Base-by-base conservation (phyloP, 345 rosid species). In the Populus davidiana region DNA sequence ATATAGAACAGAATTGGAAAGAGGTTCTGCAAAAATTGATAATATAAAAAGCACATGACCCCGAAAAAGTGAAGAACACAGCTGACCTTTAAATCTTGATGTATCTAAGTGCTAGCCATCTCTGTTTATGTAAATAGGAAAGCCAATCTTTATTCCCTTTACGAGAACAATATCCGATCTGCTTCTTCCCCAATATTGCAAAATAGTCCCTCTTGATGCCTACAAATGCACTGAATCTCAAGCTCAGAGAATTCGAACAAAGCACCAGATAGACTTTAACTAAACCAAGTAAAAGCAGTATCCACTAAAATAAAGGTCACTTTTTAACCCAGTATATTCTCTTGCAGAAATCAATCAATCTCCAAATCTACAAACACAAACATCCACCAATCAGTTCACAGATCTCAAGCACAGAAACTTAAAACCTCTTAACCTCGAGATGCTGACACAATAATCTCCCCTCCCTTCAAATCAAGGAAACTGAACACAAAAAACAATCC, bases 1-100 rank as follows among this genome's bases (percentile, higher is more conserved):
- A 47, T 25, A 5, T 27, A 43, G n/a, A 67, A 59, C 50, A 59
- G 39, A 59, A n/a, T 33, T 44, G 27, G 44, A 25, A 31, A 49
- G 61, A 52, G 54, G 38, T 33, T 76, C 63, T 2, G 64, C 2
- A 67, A 6, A 71, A 74, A 54, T 29, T 17, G 49, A 50, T 41
- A 4, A 67, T 49, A 23, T 41, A 80, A 49, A 67, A 70, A 50
- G 56, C 47, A 79, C 33, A 41, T 11, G 33, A 10, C 23, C n/a
- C 20, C 18, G 35, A 76, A 70, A 79, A 47, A 66, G 27, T 31
- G 47, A 44, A 49, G 59, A 75, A 75, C 72, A 50, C 31, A 70
- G 52, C 50, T 69, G 52, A 84, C 78, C 87, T 38, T 74, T 54
- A 82, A 76, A 71, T 74, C 76, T 76, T 81, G 78, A 73, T 62